Conservation (phyloP, 2,329 filamentous ascomycete genomes). For the Phialemoniopsis sp. region DNA sequence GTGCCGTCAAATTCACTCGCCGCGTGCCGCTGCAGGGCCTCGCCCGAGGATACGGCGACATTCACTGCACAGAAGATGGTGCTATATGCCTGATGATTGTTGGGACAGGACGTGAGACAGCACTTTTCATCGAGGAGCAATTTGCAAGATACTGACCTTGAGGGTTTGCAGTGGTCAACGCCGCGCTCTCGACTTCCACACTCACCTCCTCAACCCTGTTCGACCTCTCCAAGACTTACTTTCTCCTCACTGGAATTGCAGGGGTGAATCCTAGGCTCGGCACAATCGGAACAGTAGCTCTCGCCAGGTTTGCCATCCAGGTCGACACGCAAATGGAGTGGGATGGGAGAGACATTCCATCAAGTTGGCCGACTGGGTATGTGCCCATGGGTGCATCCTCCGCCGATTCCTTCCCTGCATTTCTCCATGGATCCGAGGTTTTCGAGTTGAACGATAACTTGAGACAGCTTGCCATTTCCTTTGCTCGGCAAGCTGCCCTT, state of each 20-base stretch:
- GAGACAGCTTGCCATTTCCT: conserved; percentile 44
- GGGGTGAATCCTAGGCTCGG: conserved; percentile 67
- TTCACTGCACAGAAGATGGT: conserved; percentile 58
- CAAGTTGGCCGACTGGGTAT: conserved; percentile 64
- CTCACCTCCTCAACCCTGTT: conserved; percentile 59
- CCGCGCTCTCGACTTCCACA: conserved; percentile 61
- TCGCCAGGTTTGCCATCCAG: conserved; percentile 67
- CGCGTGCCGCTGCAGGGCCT: conserved; percentile 59
- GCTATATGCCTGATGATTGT: conserved; percentile 66
- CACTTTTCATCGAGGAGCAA: too few species aligned
- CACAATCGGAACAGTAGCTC: conserved; percentile 62
- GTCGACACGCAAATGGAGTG: conserved; percentile 75
- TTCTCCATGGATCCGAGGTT: conserved; percentile 65
- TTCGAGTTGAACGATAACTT: conserved; percentile 61
- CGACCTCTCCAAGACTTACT: conserved; percentile 64
- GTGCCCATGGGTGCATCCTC: conserved; percentile 55
- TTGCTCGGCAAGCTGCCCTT: conserved; percentile 48
- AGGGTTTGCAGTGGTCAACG: conserved; percentile 74
- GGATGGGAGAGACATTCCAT: conserved; percentile 63
- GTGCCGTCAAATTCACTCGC: conserved; percentile 41
- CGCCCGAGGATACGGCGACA: conserved; percentile 43
- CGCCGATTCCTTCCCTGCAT: conserved; percentile 53
- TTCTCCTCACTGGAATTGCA: conserved; percentile 67
- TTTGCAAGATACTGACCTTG: too few species aligned
- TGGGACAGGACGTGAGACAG: conserved; percentile 32